These are phyloP conservation scores for Xylaria telfairii DNA, from an alignment of 495 filamentous ascomycete species.

Conservation along the genomic window DNA sequence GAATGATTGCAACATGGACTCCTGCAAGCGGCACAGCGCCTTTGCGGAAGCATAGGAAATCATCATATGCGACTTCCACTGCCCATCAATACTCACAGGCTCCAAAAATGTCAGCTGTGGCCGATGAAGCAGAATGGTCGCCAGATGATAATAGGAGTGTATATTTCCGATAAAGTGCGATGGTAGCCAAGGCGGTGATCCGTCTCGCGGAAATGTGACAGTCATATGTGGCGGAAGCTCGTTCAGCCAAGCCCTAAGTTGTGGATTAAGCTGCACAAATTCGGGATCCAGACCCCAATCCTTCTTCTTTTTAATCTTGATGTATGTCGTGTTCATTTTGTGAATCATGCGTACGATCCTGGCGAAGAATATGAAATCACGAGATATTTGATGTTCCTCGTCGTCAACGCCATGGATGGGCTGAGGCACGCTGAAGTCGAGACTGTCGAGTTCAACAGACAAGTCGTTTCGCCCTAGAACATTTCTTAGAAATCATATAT, in stretches of 20 bases:
- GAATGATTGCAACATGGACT: slow-evolving; percentile 78
- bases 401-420: slow-evolving; percentile 72
- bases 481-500: slow-evolving; percentile 37
- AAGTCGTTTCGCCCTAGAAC: slow-evolving; percentile 79
- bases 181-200: slow-evolving; percentile 82
- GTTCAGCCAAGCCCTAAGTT: slow-evolving; percentile 74
- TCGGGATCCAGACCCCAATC: slow-evolving; percentile 91
- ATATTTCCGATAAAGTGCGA: slow-evolving; percentile 92
- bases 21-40: slow-evolving; percentile 87
- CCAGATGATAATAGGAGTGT: slow-evolving; percentile 90
- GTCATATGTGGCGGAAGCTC: slow-evolving; percentile 81
- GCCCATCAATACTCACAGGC: slow-evolving; percentile 71
- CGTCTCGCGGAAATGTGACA: slow-evolving; percentile 77
- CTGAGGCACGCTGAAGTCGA: slow-evolving; percentile 74
- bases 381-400: slow-evolving; percentile 75
- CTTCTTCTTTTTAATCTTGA: slow-evolving; percentile 79
- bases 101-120: slow-evolving; percentile 83
- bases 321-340: slow-evolving; percentile 74
- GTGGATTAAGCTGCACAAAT: slow-evolving; percentile 77
- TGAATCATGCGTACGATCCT: slow-evolving; percentile 79
- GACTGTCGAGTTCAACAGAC: slow-evolving; percentile 72
- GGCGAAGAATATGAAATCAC: slow-evolving; percentile 83
- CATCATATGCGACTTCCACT: slow-evolving; percentile 88
- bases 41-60: slow-evolving; percentile 88
- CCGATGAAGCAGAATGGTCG: slow-evolving; percentile 85